Base-by-base conservation (phyloP, 495 filamentous ascomycete genomes). In the Tuber brumale region DNA sequence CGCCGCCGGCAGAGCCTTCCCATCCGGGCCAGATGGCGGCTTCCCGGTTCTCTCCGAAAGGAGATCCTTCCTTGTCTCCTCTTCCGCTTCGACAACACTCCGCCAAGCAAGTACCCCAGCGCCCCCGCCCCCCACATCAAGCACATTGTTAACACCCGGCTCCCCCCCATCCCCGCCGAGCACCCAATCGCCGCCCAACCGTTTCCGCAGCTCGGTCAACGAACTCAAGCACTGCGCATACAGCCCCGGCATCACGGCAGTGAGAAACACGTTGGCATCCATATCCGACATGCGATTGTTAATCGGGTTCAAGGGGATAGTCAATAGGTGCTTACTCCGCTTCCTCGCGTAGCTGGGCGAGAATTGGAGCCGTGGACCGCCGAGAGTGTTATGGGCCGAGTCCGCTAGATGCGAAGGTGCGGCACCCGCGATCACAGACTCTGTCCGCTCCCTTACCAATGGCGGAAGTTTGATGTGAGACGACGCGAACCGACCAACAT, bases 31-130 rank as follows among this genome's bases (percentile, higher is more conserved):
- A 21, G 19, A 3, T 35, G 39, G 16, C 27, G 57, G 18, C 43
- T 42, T 14, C 9, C 45, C 71, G 0, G 46, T n/a, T 10, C 23
- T 23, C 51, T 71, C 76, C 0, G 42, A 16, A 3, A 51, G 51
- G 48, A 90, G 86, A 21, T 91, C 88, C 23, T 84, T 85, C 80
- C 93, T 88, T 1, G 89, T 73, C 37, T 91, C 88, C 88, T 91
- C 95, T 82, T 97, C 93, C 1, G 94, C 92, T 75, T 89, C 87
- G 46, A 97, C 77, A 35, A 98, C 83, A 75, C 94, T 91, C 81
- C 93, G 88, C 93, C 94, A 97, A 5, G 95, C 95, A 9, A 93
- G 82, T 21, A 95, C 85, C 19, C 91, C 93, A 18, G 93, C 96
- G 37, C 95, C 95, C 48, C 90, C 96, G 37, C 89, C 89, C 23